Percentiles rank a stretch among this genome's conserved stretches.
Evolutionary conservation across 306 rosid genomes (phyloP).

Genomic region (Amphicarpaea edgeworthii): DNA sequence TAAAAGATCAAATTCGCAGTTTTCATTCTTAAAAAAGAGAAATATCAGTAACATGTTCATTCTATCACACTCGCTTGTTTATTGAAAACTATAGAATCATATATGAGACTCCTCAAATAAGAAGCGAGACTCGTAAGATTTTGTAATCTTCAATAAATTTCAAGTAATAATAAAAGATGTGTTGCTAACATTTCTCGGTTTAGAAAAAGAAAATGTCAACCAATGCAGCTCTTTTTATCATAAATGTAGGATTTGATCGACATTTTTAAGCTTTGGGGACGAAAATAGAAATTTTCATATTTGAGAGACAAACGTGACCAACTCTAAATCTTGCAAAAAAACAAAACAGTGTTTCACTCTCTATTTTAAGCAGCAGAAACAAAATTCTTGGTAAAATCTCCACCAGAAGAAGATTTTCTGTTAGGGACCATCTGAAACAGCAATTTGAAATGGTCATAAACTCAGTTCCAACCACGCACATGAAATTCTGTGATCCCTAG

Average conservation of each 20-base stretch:
- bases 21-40: neutral
- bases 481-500: constrained; percentile 1
- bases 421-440: constrained; percentile 57
- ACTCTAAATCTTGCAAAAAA: constrained; percentile 1
- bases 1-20: neutral
- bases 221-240: neutral
- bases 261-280: neutral
- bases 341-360: neutral
- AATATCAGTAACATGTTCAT: neutral
- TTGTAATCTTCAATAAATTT: neutral
- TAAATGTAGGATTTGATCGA: neutral
- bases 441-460: neutral
- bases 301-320: constrained; percentile 9
- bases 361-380: constrained; percentile 42
- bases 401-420: constrained; percentile 38
- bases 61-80: too few relatives aligned
- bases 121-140: neutral
- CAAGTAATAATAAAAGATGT: neutral
- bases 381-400: constrained; percentile 45
- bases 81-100: neutral
- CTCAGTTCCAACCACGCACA: constrained; percentile 1
- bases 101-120: neutral
- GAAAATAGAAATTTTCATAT: neutral
- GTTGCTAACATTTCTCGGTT: neutral
- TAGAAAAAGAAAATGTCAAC: neutral